Evolutionary conservation across 2,329 filamentous ascomycete species (phyloP).

Genomic region (Penicillium sp.): DNA sequence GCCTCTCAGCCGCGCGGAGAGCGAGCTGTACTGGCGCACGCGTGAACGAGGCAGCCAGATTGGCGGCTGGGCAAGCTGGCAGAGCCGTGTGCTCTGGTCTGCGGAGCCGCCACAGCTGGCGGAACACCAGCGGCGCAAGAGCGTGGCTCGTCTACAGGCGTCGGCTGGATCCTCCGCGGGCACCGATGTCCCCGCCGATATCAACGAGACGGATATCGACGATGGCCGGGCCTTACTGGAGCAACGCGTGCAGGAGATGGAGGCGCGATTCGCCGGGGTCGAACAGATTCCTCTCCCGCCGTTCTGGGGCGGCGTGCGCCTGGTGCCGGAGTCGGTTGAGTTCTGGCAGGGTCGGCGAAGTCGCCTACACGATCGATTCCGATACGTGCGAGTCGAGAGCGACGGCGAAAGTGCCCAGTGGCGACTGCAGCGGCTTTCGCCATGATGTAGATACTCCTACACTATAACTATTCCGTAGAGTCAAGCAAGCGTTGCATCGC

Average conservation of each 20-base stretch:
- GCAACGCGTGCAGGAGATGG: slow-evolving; percentile 70
- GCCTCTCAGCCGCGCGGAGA: slow-evolving; percentile 67
- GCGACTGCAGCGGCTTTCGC: slow-evolving; percentile 42
- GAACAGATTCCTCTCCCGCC: slow-evolving; percentile 85
- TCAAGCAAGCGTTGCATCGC: no score
- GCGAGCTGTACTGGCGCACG: slow-evolving; percentile 63
- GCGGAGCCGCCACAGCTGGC: slow-evolving; percentile 29
- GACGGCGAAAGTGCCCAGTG: slow-evolving; percentile 47
- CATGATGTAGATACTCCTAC: no score
- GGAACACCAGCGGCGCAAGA: slow-evolving; percentile 26
- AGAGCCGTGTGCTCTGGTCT: slow-evolving; percentile 69
- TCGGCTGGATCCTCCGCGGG: slow-evolving; percentile 10
- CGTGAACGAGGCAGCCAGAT: slow-evolving; percentile 75
- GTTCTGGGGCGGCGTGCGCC: slow-evolving; percentile 89
- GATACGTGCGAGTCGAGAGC: slow-evolving; percentile 70
- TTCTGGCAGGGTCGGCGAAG: slow-evolving; percentile 94
- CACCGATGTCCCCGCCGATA: slow-evolving; percentile 26
- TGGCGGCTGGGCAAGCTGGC: slow-evolving; percentile 89
- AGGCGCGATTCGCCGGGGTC: slow-evolving; percentile 68
- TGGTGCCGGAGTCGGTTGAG: slow-evolving; percentile 82
- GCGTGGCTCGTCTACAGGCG: slow-evolving; percentile 20
- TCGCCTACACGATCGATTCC: slow-evolving; percentile 89
- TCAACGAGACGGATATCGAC: slow-evolving; percentile 46
- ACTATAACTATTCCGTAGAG: no score
- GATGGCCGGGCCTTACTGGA: slow-evolving; percentile 74